Evolutionary conservation across 495 filamentous ascomycete species (phyloP), one percentile per base, ranked within the genome.

Genomic region (Hypoxylon intermedium): DNA sequence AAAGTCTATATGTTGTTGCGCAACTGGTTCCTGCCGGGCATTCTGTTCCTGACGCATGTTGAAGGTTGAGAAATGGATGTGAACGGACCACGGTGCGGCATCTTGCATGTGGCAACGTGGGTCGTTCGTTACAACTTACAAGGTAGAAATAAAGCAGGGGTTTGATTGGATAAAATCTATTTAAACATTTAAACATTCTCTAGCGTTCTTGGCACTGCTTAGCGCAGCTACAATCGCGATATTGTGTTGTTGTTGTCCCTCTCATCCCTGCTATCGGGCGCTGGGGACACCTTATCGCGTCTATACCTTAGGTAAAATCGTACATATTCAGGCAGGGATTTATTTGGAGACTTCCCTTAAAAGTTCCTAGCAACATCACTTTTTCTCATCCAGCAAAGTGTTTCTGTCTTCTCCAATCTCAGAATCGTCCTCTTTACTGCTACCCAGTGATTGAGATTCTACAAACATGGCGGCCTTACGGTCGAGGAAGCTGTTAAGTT

Each of bases 401-500:
- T n/a, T n/a, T n/a, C n/a, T n/a, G n/a, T n/a, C n/a, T n/a, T n/a
- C n/a, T n/a, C n/a, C n/a, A n/a, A n/a, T n/a, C n/a, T n/a, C n/a
- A 45, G 30, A 38, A 16, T 31, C 2, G 24, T 23, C 12, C 20
- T 43, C 40, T 34, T 46, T 49, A 2, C 44, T 11, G 37, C 44
- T 58, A 28, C 12, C 15, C 24, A 16, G 9, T 20, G 23, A 38
- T 4, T 37, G 3, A 19, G n/a, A 15, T n/a, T 38, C 30, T 31
- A 52, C 42, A 37, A 69, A 30, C 41, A 70, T 63, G 57, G 67
- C 73, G 74, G 51, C 70, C 60, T 58, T 71, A 55, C 68, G 75
- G 70, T 70, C 72, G 65, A 65, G 63, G 47, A 65, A 57, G 46
- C 71, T 74, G 47, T 69, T 93, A 49, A 76, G 77, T 40, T 94